Conservation (phyloP, 345 rosid genomes). For the Salix caprea region DNA sequence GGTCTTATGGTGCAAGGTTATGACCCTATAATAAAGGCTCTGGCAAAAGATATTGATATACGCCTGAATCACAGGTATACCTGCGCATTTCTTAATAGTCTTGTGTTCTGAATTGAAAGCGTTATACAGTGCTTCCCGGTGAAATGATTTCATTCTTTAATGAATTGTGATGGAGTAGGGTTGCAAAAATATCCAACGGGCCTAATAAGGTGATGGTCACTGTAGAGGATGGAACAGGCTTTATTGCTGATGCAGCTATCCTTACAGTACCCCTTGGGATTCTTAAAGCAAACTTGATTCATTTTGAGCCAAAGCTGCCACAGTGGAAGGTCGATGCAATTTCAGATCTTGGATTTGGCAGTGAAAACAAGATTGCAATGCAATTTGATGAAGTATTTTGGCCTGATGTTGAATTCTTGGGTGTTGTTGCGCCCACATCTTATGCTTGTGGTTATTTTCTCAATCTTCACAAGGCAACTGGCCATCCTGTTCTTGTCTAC, state of each 20-base stretch:
- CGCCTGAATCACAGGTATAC: conserved; percentile 63
- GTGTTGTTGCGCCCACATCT: conserved; percentile 68
- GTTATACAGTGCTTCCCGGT: not conserved
- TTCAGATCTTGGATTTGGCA: conserved; percentile 74
- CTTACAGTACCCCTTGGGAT: conserved; percentile 75
- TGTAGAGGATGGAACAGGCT: conserved; percentile 51
- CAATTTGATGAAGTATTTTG: conserved; percentile 63
- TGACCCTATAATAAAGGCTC: conserved; percentile 72
- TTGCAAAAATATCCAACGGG: conserved; percentile 44
- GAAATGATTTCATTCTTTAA: conserved; percentile 8
- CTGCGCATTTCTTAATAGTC: not conserved
- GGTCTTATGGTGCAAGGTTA: conserved; percentile 94
- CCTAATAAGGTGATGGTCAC: conserved; percentile 51
- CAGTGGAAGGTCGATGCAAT: conserved; percentile 79
- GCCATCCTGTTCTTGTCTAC: conserved; percentile 76
- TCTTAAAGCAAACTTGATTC: conserved; percentile 74
- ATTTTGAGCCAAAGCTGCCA: conserved; percentile 77
- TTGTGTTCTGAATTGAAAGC: not conserved
- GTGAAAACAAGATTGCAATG: conserved; percentile 76
- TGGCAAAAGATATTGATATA: conserved; percentile 68
- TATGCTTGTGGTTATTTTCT: conserved; percentile 81
- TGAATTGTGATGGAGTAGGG: conserved; percentile 38
- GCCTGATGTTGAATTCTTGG: conserved; percentile 79
- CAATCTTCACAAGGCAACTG: conserved; percentile 83
- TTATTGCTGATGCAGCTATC: conserved; percentile 73